Base-by-base conservation (phyloP, 345 rosid genomes). In the Bretschneidera sinensis region DNA sequence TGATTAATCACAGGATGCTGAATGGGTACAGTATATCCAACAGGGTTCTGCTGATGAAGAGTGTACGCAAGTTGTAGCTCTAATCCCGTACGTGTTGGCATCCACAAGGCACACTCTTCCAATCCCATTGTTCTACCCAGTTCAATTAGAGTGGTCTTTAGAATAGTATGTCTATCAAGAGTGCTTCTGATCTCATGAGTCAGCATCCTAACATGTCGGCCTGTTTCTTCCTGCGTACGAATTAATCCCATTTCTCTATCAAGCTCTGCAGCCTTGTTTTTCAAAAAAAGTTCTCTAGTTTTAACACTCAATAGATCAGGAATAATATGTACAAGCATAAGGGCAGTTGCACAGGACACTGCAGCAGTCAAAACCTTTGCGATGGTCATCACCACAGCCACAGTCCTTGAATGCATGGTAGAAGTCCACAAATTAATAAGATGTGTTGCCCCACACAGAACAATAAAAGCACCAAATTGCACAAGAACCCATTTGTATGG, bases 401-500 rank as follows among this genome's bases (percentile, higher is more conserved):
- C 95, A 11, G 89, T 91, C 55, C 88, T 71, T 0, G 96, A 43
- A 71, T 91, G 97, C 6, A 81, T 65, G 0, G 62, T 60, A 65
- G 88, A 95, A 43, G 99, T 91, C 97, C 99, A 95, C n/a, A 91
- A 64, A 81, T 66, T 95, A 60, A 95, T 95, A 47, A 95, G 89
- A 71, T 95, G 99, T 0, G 99, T 91, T 0, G 99, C 97, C 14
- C 99, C 99, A 51, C 99, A 95, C n/a, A 95, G 83, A 58, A 95
- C 99, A 19, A 95, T 95, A 71, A 95, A 95, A 64, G 97, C 99
- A 49, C 99, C 99, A 43, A 95, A 95, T 76, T 95, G 99, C 56
- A 95, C 97, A 48, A 95, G 99, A 21, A 95, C 99, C 97, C 99
- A 95, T 79, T 88, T 70, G 62, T 95, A 95, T 2, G 99, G 97